Evolutionary conservation across 2,329 filamentous ascomycete species (phyloP), one percentile per base, ranked within the genome.

Genomic region (Apiospora pterosperma): DNA sequence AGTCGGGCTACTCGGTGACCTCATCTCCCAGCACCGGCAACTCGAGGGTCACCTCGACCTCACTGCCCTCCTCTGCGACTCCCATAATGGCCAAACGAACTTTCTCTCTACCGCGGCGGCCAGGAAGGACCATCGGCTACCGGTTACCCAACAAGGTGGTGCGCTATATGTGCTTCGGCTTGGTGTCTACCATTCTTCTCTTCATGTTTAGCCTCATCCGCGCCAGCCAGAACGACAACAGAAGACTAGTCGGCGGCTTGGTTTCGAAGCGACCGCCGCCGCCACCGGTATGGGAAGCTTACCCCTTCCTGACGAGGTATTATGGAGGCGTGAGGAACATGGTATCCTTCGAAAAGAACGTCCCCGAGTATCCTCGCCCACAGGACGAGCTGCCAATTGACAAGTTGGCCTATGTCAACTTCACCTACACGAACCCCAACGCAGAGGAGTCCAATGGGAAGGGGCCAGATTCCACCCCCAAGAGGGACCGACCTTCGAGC

Each of bases 241-340:
- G 81, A 71, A 84, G 82, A 66, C 80, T 90, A 34, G 84, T 86
- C 19, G 88, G 88, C 68, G 84, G 81, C 64, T 76, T 75, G 61
- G 75, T 78, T 5, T 72, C 75, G 14, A 75, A 72, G 7, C 71
- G 84, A 14, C 83, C 87, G 0, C 77, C 86, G 0, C 86, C 88
- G 23, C 91, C 92, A 14, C 87, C 89, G 0, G 78, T 86, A 5
- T 98, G 94, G 93, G 92, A 97, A 75, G 86, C 85, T 11, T 98
- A 97, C 74, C 88, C 89, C 0, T 96, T 97, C 72, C 77, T 99
- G 67, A 90, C 90, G 66, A 86, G 94, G 67, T 99, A 97, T 75
- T 96, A 97, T 75, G 95, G 93, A 16, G 96, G 96, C 0, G 84
- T 99, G 65, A 85, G 90, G 68, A 90, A 86, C 0, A 74, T 99